A percentile compares a stretch with the other conserved stretches of the same genome.
phyloP scores from a whole-genome alignment of 169 alveolate genomes.

The Cryptosporidium andersoni region DNA sequence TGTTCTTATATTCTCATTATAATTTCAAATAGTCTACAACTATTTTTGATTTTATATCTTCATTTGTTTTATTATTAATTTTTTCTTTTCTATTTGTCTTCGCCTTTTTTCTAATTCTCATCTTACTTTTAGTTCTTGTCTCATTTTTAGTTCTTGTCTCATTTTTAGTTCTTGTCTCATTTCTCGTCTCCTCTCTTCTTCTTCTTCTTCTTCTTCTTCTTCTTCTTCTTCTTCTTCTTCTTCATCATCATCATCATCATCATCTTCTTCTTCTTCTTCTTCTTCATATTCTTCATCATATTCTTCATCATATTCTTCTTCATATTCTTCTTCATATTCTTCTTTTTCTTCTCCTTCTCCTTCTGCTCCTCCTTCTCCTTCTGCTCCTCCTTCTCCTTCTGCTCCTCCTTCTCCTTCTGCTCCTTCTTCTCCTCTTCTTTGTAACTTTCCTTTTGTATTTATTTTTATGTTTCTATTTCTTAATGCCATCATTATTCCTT shows the following conservation, averaged over 20 bases:
- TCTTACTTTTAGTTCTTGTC: background rate
- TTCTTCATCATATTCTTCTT: background rate
- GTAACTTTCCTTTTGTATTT: background rate
- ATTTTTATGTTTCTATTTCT: background rate
- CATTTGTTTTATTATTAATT: background rate
- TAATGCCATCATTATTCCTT: background rate
- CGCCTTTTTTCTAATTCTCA: background rate
- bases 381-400: background rate
- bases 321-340: background rate
- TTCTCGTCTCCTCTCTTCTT: background rate
- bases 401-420: background rate
- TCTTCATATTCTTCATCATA: background rate
- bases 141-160: background rate
- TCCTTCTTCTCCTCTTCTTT: background rate
- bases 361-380: background rate
- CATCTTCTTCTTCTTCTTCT: slow-evolving; percentile 9
- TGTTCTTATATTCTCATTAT: background rate
- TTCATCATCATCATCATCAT: slow-evolving; percentile 3
- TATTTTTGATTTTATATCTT: background rate
- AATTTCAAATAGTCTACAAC: background rate
- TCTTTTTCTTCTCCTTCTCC: background rate
- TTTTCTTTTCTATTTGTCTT: background rate
- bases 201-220: slow-evolving; percentile 1
- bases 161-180: background rate
- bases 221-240: background rate